A percentile compares a stretch with the other conserved stretches of the same genome.
These are phyloP conservation scores for Diplosphaera chodatii DNA, from an alignment of 139 green algal genomes.

Conservation along the genomic window DNA sequence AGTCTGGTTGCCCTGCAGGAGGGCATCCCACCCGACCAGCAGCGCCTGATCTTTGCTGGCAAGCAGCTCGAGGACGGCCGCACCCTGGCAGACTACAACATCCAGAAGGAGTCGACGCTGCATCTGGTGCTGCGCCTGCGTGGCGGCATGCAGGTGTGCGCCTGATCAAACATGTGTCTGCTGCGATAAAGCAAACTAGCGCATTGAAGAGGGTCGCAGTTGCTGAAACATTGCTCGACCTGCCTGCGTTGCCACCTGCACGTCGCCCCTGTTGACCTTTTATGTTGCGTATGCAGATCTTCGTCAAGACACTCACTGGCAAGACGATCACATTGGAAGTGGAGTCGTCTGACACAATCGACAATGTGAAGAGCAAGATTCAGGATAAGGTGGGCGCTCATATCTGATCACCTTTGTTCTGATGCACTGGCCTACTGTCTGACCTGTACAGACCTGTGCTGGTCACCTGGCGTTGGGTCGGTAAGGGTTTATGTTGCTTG, in stretches of 20 bases:
- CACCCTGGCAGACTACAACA: slow-evolving; percentile 93
- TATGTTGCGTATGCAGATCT: too few relatives aligned
- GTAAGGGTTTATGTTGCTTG: too few relatives aligned
- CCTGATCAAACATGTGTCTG: too few relatives aligned
- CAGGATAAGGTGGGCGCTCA: slow-evolving; percentile 73
- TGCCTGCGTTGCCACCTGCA: too few relatives aligned
- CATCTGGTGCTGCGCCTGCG: slow-evolving; percentile 78
- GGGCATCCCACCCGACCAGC: slow-evolving; percentile 87
- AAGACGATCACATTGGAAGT: slow-evolving; percentile 77
- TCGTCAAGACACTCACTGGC: slow-evolving; percentile 86
- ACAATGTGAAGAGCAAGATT: slow-evolving; percentile 85
- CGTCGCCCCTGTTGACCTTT: too few relatives aligned
- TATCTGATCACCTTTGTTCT: too few relatives aligned
- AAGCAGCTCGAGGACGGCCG: slow-evolving; percentile 94
- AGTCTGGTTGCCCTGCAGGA: neutral
- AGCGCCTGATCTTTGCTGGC: slow-evolving; percentile 91
- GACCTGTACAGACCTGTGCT: too few relatives aligned
- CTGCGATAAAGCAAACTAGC: too few relatives aligned
- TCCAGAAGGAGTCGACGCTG: slow-evolving; percentile 84
- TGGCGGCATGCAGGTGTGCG: slow-evolving; percentile 61
- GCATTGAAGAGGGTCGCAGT: too few relatives aligned
- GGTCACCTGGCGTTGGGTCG: too few relatives aligned
- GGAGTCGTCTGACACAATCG: slow-evolving; percentile 68
- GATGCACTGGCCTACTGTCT: too few relatives aligned
- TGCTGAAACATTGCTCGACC: too few relatives aligned